phyloP scores from a whole-genome alignment of 441 rosid species.

The California macrophylla region DNA sequence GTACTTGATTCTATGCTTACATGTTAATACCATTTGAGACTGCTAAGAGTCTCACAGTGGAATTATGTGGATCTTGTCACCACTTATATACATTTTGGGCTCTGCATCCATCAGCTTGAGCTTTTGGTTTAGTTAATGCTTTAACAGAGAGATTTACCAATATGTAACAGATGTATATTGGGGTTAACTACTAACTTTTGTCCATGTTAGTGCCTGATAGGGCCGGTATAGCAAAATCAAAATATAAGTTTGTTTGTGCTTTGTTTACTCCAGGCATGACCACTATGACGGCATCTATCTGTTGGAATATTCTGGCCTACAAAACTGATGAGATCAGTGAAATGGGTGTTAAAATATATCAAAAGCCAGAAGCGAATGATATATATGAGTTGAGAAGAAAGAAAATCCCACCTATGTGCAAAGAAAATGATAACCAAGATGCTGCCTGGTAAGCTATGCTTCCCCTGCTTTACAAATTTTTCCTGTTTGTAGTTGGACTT shows the following conservation, averaged over 20 bases:
- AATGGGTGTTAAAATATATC: conserved; percentile 67
- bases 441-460: background rate
- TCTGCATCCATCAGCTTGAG: no score
- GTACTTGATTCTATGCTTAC: background rate
- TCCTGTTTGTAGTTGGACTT: background rate
- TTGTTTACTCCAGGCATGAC: conserved; percentile 48
- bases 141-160: no score
- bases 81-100: no score
- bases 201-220: background rate
- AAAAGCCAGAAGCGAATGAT: conserved; percentile 63
- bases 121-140: no score
- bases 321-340: conserved; percentile 50
- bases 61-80: no score
- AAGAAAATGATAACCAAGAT: background rate
- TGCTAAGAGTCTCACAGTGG: no score
- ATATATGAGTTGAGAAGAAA: conserved; percentile 61
- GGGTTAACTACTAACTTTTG: background rate
- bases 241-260: background rate
- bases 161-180: background rate
- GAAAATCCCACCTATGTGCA: conserved; percentile 63
- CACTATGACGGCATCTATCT: conserved; percentile 51
- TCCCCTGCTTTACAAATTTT: background rate
- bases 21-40: no score
- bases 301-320: conserved; percentile 79
- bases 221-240: background rate